Evolutionary conservation across 306 rosid species (phyloP).

Genomic region (Malus sylvestris): DNA sequence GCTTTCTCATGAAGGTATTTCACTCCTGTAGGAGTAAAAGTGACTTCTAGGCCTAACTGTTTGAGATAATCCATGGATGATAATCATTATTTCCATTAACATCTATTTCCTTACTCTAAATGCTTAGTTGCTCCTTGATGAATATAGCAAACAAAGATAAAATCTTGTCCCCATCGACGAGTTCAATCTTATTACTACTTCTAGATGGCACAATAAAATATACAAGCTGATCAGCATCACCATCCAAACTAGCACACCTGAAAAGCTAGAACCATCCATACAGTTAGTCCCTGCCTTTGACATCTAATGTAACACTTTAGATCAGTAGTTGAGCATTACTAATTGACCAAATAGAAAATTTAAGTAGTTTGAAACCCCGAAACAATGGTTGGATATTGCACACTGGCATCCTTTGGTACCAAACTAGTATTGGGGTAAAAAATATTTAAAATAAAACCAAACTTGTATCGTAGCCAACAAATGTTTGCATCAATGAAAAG

Average conservation of each 20-base stretch:
- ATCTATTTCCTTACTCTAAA: slow-evolving; percentile 42
- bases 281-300: slow-evolving; percentile 12
- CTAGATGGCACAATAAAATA: slow-evolving; percentile 58
- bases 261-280: slow-evolving; percentile 44
- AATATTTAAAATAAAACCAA: not conserved
- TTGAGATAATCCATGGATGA: slow-evolving; percentile 68
- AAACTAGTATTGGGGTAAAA: not conserved
- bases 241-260: slow-evolving; percentile 98
- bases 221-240: slow-evolving; percentile 94
- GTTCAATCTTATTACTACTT: slow-evolving; percentile 49
- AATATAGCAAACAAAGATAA: slow-evolving; percentile 73
- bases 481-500: not conserved
- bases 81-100: slow-evolving; percentile 11
- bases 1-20: slow-evolving; percentile 88
- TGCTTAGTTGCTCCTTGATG: slow-evolving; percentile 63
- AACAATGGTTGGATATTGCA: not conserved
- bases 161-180: slow-evolving; percentile 92
- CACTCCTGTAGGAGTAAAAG: slow-evolving; percentile 83
- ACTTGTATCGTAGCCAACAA: not conserved
- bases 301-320: not conserved
- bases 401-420: not conserved
- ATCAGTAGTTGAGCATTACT: not conserved
- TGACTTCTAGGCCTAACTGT: slow-evolving; percentile 68
- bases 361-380: not conserved
- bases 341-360: not conserved